Percentiles rank a stretch among this genome's conserved stretches.
phyloP scores from a whole-genome alignment of 768 basidiomycete species.

The Leccinum rimulosum region DNA sequence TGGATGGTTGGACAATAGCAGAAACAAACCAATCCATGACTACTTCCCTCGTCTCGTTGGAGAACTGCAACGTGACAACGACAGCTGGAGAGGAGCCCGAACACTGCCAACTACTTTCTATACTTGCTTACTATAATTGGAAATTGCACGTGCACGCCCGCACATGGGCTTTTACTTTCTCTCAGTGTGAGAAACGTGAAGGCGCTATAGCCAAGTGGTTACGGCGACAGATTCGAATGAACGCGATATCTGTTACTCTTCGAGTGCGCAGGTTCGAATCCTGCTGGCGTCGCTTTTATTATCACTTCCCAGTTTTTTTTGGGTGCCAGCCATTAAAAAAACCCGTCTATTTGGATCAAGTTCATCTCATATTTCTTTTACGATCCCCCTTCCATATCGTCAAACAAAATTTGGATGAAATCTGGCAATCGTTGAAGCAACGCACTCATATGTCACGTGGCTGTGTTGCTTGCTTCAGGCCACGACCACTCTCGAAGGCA shows the following conservation, averaged over 20 bases:
- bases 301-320: neutral
- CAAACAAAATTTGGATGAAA: neutral
- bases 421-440: neutral
- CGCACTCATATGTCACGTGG: neutral
- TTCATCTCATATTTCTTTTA: neutral
- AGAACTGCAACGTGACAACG: too few relatives aligned
- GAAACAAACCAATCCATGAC: slow-evolving; percentile 50
- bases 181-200: neutral
- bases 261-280: slow-evolving; percentile 42
- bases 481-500: neutral
- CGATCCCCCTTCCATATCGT: neutral
- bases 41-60: too few relatives aligned
- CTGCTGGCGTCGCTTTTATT: slow-evolving; percentile 37
- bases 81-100: neutral
- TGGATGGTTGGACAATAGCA: neutral
- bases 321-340: neutral
- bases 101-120: too few relatives aligned
- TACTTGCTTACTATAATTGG: neutral
- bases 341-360: too few relatives aligned
- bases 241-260: slow-evolving; percentile 37
- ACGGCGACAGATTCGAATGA: slow-evolving; percentile 70
- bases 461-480: neutral
- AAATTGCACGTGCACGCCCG: too few relatives aligned
- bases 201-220: slow-evolving; percentile 75
- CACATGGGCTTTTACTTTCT: neutral